These are phyloP conservation scores for Lathyrus oleraceus DNA, from an alignment of 306 rosid genomes.

Conservation along the genomic window DNA sequence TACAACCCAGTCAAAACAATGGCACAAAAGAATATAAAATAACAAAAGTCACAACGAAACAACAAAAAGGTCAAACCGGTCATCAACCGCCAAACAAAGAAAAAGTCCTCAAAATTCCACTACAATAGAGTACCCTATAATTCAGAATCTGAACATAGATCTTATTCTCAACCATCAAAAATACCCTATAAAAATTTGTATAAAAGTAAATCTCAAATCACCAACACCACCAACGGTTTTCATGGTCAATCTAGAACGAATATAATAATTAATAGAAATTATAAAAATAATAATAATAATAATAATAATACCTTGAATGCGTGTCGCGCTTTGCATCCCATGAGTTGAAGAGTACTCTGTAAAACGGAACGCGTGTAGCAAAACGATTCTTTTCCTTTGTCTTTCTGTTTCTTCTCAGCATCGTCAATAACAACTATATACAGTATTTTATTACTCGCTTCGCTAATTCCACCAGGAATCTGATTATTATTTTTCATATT, in stretches of 20 bases:
- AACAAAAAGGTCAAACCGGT: constrained; percentile 33
- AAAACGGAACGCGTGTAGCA: constrained; percentile 76
- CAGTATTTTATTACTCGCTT: constrained; percentile 51
- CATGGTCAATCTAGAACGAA: background rate
- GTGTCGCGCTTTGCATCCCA: constrained; percentile 95
- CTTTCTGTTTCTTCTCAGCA: constrained; percentile 42
- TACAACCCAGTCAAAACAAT: constrained; percentile 18
- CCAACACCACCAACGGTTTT: background rate
- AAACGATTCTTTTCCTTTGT: constrained; percentile 57
- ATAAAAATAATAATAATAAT: background rate
- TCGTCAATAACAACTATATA: constrained; percentile 79
- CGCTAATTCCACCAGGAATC: constrained; percentile 30
- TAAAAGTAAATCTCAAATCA: background rate
- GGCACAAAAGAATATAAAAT: constrained; percentile 18
- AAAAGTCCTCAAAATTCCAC: constrained; percentile 9
- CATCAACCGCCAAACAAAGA: background rate
- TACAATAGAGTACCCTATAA: constrained; percentile 20
- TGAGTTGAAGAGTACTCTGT: constrained; percentile 83
- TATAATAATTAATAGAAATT: background rate
- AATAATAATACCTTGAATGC: constrained; percentile 68
- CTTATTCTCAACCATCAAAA: background rate
- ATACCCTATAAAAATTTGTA: background rate
- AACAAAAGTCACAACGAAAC: constrained; percentile 3
- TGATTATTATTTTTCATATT: background rate
- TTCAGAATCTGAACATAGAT: background rate